Evolutionary conservation across 2,329 filamentous ascomycete species (phyloP).

Genomic region (Exophiala aquamarina): DNA sequence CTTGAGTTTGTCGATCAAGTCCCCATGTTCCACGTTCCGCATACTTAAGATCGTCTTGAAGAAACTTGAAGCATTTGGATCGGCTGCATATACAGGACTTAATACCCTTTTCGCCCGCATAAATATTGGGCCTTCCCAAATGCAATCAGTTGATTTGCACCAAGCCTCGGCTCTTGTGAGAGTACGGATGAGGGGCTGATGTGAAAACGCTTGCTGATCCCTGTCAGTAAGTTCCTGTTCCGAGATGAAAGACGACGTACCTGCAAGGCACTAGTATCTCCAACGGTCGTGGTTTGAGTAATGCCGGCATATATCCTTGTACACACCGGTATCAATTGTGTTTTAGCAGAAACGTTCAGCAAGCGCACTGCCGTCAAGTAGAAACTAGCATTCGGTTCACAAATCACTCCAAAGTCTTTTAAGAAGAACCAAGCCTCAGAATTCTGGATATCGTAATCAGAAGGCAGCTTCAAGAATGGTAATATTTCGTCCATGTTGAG

Average conservation of each 20-base stretch:
- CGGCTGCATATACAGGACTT: constrained; percentile 10
- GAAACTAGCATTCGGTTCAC: constrained; percentile 8
- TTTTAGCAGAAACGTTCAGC: not conserved
- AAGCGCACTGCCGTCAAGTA: constrained; percentile 6
- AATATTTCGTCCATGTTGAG: not conserved
- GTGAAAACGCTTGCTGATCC: constrained; percentile 6
- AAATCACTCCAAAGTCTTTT: constrained; percentile 14
- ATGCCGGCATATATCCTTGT: constrained; percentile 11
- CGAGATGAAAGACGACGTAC: constrained; percentile 3
- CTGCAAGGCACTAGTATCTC: constrained; percentile 5
- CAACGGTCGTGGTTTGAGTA: constrained; percentile 9
- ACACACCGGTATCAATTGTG: constrained; percentile 8
- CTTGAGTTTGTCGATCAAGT: constrained; percentile 16
- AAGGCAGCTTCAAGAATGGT: constrained; percentile 15
- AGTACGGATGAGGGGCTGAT: constrained; percentile 5
- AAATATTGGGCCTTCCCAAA: constrained; percentile 16
- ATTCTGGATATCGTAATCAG: constrained; percentile 2
- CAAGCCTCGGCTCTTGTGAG: constrained; percentile 4
- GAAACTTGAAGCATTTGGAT: constrained; percentile 7
- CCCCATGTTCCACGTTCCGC: constrained; percentile 4
- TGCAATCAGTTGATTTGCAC: constrained; percentile 13
- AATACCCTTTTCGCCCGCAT: constrained; percentile 12
- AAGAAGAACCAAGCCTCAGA: constrained; percentile 13
- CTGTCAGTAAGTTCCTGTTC: constrained; percentile 4
- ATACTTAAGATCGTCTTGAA: constrained; percentile 17